Evolutionary conservation across 768 basidiomycete genomes (phyloP).

Genomic region (Leccinum truebloodii): DNA sequence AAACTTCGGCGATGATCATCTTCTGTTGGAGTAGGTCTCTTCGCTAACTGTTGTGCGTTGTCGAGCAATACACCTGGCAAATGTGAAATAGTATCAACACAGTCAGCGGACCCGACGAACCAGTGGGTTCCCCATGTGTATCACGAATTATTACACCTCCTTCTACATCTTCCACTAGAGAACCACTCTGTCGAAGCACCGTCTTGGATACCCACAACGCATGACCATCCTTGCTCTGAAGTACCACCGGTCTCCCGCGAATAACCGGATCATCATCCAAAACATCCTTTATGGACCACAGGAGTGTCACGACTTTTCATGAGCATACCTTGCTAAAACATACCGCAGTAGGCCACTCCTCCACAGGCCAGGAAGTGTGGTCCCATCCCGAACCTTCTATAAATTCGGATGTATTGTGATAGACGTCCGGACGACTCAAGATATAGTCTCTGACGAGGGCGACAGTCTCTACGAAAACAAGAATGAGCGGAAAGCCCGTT

Average conservation of each 20-base stretch:
- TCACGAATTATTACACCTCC: slow-evolving; percentile 83
- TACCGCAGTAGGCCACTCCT: slow-evolving; percentile 70
- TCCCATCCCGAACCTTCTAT: slow-evolving; percentile 91
- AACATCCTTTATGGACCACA: slow-evolving; percentile 53
- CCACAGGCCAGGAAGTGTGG: slow-evolving; percentile 71
- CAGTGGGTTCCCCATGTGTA: slow-evolving; percentile 64
- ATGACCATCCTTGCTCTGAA: slow-evolving; percentile 88
- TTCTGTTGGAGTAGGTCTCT: slow-evolving; percentile 63
- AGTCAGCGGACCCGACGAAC: slow-evolving; percentile 37
- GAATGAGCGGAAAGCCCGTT: neutral
- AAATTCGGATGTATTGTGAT: slow-evolving; percentile 55
- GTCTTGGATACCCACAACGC: slow-evolving; percentile 81
- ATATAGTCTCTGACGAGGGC: slow-evolving; percentile 63
- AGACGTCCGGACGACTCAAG: slow-evolving; percentile 54
- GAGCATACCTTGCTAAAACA: slow-evolving; percentile 21
- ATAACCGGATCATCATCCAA: slow-evolving; percentile 72
- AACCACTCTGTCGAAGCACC: slow-evolving; percentile 56
- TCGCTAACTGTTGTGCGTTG: slow-evolving; percentile 79
- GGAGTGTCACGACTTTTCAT: neutral
- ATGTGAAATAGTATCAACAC: slow-evolving; percentile 7
- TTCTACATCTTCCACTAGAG: slow-evolving; percentile 68
- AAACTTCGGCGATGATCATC: slow-evolving; percentile 62
- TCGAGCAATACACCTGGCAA: slow-evolving; percentile 72
- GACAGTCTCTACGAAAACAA: slow-evolving; percentile 54
- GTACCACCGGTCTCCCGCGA: slow-evolving; percentile 65